Conservation (phyloP, 352 stramenopile species). For the Phytophthora cactorum region DNA sequence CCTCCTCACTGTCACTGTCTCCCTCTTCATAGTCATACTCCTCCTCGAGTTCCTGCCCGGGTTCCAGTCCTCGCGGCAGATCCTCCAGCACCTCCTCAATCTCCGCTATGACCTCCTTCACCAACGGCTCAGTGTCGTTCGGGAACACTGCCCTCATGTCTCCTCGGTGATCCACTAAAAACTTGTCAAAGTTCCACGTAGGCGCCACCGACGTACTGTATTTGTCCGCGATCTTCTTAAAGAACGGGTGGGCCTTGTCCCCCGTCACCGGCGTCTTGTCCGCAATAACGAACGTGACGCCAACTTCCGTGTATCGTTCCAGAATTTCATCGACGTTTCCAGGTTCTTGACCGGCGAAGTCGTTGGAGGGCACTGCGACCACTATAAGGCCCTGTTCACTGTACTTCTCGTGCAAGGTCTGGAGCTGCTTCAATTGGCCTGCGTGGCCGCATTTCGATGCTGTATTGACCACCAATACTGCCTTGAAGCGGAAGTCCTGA, state of each 20-base stretch:
- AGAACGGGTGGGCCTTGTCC: slow-evolving; percentile 66
- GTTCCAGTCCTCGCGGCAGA: slow-evolving; percentile 28
- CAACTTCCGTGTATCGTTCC: slow-evolving; percentile 50
- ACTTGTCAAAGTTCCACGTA: slow-evolving; percentile 88
- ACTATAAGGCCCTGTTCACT: slow-evolving; percentile 52
- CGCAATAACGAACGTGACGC: slow-evolving; percentile 63
- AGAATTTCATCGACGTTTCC: slow-evolving; percentile 50
- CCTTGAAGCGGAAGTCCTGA: slow-evolving; percentile 45
- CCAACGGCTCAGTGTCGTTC: slow-evolving; percentile 73
- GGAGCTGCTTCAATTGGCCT: slow-evolving; percentile 56
- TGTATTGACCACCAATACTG: slow-evolving; percentile 75
- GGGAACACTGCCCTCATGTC: slow-evolving; percentile 75
- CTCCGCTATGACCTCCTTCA: slow-evolving; percentile 59
- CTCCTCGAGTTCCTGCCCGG: slow-evolving; percentile 29
- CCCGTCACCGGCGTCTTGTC: slow-evolving; percentile 55
- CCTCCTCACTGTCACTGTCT: slow-evolving; percentile 7
- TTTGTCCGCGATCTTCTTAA: slow-evolving; percentile 59
- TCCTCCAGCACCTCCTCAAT: slow-evolving; percentile 72
- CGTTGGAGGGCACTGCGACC: slow-evolving; percentile 70
- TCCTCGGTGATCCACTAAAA: slow-evolving; percentile 67
- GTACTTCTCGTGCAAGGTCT: slow-evolving; percentile 60
- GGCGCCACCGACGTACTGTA: slow-evolving; percentile 74
- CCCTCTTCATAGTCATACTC: slow-evolving; percentile 27
- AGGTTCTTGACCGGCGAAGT: slow-evolving; percentile 70
- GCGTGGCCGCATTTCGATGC: slow-evolving; percentile 64